A percentile compares a stretch with the other conserved stretches of the same genome.
phyloP scores from a whole-genome alignment of 2,329 filamentous ascomycete genomes.

The Tolypocladium album region DNA sequence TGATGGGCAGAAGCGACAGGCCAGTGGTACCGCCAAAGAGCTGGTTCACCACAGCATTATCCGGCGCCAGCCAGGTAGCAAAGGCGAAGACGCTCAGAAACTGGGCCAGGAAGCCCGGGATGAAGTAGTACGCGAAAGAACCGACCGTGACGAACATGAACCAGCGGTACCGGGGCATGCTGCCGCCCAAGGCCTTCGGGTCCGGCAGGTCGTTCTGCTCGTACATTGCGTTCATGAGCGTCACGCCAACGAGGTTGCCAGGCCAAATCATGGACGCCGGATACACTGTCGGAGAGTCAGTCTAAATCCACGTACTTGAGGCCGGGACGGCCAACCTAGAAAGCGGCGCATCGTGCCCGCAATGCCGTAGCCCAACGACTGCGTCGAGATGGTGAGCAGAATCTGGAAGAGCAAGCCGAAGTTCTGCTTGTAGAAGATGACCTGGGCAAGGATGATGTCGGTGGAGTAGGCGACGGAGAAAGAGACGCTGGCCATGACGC shows the following conservation, averaged over 20 bases:
- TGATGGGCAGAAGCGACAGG: conserved; percentile 57
- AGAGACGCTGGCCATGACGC: conserved; percentile 61
- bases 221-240: conserved; percentile 64
- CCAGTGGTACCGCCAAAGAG: conserved; percentile 61
- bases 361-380: conserved; percentile 59
- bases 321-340: conserved; percentile 30
- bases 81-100: conserved; percentile 63
- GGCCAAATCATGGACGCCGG: conserved; percentile 70
- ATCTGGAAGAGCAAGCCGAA: conserved; percentile 59
- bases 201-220: conserved; percentile 42
- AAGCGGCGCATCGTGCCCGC: conserved; percentile 58
- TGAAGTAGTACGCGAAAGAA: conserved; percentile 57
- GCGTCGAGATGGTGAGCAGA: conserved; percentile 55
- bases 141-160: conserved; percentile 47
- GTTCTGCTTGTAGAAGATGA: conserved; percentile 60
- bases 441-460: conserved; percentile 61
- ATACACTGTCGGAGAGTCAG: conserved; percentile 31
- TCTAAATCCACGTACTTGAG: too few species aligned
- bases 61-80: conserved; percentile 59
- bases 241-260: conserved; percentile 52
- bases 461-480: conserved; percentile 63
- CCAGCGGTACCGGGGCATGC: conserved; percentile 54
- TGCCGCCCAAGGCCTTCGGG: conserved; percentile 48
- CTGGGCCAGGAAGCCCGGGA: conserved; percentile 58
- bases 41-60: conserved; percentile 60